Base-by-base conservation (phyloP, 2,329 filamentous ascomycete genomes). In the Fusarium devonianum region DNA sequence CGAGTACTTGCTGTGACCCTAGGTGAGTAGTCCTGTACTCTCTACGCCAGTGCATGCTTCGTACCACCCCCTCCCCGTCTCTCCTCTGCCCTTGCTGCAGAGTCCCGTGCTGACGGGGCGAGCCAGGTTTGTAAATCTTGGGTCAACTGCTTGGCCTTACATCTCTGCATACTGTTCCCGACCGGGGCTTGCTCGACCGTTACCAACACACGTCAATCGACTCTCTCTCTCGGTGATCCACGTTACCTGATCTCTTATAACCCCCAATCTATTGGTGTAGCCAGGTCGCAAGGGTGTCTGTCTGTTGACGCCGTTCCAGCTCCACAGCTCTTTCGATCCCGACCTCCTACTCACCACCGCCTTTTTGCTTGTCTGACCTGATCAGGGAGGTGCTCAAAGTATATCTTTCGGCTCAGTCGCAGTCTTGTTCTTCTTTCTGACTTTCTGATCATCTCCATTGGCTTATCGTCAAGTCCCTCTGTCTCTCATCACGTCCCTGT, bases 301-400 rank as follows among this genome's bases (percentile, higher is more conserved):
- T 33, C 37, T 51, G 46, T 18, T 56, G 46, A 46, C 49, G 19
- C 47, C 48, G 17, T 17, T 41, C 26, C 28, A 48, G 50, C 54
- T 63, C 62, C 62, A 62, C 62, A 51, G 34, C 62, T 65, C 62
- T 65, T 54, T 62, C 60, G 58, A 63, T 63, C 53, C 34, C 44
- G 50, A 39, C 49, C 51, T 63, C 48, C 35, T 60, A 45, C 47
- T 50, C 46, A 65, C 55, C 58, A 65, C 62, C 62, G 63, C 63
- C 56, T 61, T 64, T n/a, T 65, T 54, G 43, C 48, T 44, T 59
- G 46, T 51, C 54, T 58, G 61, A 61, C 57, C 53, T 53, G 62
- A 60, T 49, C 49, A 41, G 62, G 53, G 48, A 50, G 53, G 52
- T 33, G 38, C 26, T 37, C 44, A 41, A 50, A 57, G 53, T 65